Percentiles rank a stretch among this genome's conserved stretches.
phyloP scores from a whole-genome alignment of 768 basidiomycete genomes.

The Tulasnella sp. region DNA sequence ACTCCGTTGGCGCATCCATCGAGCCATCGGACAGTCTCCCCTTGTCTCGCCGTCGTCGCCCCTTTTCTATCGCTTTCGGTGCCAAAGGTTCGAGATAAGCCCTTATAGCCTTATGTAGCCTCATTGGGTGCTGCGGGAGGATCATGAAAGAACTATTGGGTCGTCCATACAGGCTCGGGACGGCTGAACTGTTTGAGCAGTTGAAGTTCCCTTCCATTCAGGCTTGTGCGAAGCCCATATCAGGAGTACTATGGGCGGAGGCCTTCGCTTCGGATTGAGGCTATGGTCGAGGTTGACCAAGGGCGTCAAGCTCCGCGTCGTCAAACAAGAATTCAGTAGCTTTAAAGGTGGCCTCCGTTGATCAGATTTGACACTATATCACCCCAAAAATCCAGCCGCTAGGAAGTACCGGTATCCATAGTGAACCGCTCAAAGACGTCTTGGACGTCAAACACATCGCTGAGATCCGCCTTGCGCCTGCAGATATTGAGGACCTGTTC shows the following conservation, averaged over 20 bases:
- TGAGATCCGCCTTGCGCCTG: slow-evolving; percentile 18
- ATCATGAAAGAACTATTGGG: slow-evolving; percentile 9
- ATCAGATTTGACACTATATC: no score
- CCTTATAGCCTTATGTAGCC: no score
- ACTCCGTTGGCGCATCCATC: no score
- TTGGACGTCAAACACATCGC: slow-evolving; percentile 12
- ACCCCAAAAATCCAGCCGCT: no score
- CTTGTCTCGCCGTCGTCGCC: not conserved
- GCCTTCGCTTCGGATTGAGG: not conserved
- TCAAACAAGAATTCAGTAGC: slow-evolving; percentile 15
- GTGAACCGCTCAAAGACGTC: slow-evolving; percentile 18
- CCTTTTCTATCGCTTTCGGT: slow-evolving; percentile 6
- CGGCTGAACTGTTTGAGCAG: not conserved
- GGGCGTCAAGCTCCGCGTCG: slow-evolving; percentile 3
- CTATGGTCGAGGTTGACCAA: slow-evolving; percentile 9
- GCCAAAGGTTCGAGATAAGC: slow-evolving; percentile 11
- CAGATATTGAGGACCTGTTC: slow-evolving; percentile 12
- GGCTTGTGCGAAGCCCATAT: slow-evolving; percentile 13
- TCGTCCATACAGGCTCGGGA: not conserved
- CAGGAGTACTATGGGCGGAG: not conserved
- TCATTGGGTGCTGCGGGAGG: not conserved
- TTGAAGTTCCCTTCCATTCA: slow-evolving; percentile 7
- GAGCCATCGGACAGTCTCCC: slow-evolving; percentile 18
- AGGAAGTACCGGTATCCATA: no score
- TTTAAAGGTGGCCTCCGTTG: no score